phyloP scores from a whole-genome alignment of 345 rosid species.

The Populus euphratica region DNA sequence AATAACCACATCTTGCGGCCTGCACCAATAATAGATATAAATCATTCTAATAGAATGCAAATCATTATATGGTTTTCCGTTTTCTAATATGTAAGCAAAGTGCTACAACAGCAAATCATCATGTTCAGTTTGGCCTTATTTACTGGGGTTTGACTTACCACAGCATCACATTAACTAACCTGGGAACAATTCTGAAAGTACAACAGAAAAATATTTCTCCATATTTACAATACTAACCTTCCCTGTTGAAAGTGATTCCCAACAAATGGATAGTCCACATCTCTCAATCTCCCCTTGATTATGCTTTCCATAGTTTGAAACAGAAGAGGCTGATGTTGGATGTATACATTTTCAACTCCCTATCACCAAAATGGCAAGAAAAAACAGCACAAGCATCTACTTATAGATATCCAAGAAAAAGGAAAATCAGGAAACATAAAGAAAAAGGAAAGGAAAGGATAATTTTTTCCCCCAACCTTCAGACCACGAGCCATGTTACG shows the following conservation, averaged over 20 bases:
- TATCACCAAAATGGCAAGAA: conserved; percentile 17
- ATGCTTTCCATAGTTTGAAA: conserved; percentile 95
- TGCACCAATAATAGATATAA: conserved; percentile 22
- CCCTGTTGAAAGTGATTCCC: conserved; percentile 96
- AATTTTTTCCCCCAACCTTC: conserved; percentile 51
- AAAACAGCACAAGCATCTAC: background rate
- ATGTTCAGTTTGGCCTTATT: background rate
- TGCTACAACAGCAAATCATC: background rate
- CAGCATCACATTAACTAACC: background rate
- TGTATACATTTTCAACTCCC: conserved; percentile 98
- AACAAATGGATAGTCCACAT: conserved; percentile 88
- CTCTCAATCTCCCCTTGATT: conserved; percentile 80
- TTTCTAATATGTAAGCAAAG: background rate
- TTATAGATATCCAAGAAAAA: background rate
- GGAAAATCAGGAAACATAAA: background rate
- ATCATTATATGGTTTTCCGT: background rate
- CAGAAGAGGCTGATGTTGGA: conserved; percentile 96
- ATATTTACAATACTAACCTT: conserved; percentile 48
- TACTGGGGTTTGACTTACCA: background rate
- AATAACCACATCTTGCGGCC: conserved; percentile 89
- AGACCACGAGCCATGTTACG: conserved; percentile 99
- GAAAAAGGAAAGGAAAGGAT: conserved; percentile 3
- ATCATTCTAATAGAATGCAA: background rate
- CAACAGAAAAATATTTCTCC: background rate
- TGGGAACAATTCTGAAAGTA: background rate